Conservation (phyloP, 2,329 filamentous ascomycete species). For the Drechslera avenae region DNA sequence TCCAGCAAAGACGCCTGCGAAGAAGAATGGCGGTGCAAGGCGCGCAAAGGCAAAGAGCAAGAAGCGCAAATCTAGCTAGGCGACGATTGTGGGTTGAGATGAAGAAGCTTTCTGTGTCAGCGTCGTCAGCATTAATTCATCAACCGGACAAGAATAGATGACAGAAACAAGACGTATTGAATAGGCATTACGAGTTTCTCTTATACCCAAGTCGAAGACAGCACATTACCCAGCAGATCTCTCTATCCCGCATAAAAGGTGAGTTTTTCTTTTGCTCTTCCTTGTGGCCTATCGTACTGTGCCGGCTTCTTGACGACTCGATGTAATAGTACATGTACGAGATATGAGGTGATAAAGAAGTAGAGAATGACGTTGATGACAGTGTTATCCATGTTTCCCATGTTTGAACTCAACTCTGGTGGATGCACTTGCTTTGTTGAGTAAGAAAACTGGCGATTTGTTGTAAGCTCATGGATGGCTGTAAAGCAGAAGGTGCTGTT, state of each 20-base stretch:
- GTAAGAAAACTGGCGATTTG: no score
- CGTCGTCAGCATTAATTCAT: no score
- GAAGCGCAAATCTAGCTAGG: neutral
- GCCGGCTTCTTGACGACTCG: conserved; percentile 20
- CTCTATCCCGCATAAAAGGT: no score
- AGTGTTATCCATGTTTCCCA: conserved; percentile 8
- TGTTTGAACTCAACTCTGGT: no score
- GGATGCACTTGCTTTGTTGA: neutral
- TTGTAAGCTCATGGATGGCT: no score
- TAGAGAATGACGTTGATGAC: conserved; percentile 16
- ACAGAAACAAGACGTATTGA: no score
- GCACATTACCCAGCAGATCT: no score
- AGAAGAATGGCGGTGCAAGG: neutral
- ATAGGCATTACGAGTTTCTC: no score
- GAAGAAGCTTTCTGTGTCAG: neutral
- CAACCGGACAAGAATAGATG: no score
- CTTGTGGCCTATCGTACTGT: conserved; percentile 9
- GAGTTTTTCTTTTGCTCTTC: neutral
- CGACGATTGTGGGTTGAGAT: neutral
- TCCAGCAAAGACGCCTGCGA: neutral
- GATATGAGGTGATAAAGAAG: conserved; percentile 14
- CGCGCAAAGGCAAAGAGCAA: neutral
- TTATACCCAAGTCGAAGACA: no score
- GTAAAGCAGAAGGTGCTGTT: neutral
- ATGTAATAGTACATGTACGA: conserved; percentile 19